Percentiles rank a stretch among this genome's conserved stretches.
phyloP scores from a whole-genome alignment of 495 filamentous ascomycete genomes.

The Talaromyces nanjingensis region DNA sequence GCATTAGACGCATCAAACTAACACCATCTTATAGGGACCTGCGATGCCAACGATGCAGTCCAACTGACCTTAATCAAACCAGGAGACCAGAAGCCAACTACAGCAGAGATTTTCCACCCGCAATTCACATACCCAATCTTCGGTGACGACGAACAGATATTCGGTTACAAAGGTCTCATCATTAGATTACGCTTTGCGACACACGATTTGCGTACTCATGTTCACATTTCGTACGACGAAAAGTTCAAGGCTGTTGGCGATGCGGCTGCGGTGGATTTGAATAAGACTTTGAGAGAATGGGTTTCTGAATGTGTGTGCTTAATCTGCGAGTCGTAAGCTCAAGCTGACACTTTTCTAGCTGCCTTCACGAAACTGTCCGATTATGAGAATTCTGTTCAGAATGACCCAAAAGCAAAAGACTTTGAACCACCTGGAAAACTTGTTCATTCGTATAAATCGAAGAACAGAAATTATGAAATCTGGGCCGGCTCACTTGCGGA shows the following conservation, averaged over 20 bases:
- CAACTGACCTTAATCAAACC: conserved; percentile 62
- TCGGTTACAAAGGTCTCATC: conserved; percentile 76
- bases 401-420: conserved; percentile 41
- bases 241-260: conserved; percentile 71
- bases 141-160: conserved; percentile 82
- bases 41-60: conserved; percentile 67
- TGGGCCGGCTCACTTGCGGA: conserved; percentile 54
- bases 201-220: conserved; percentile 69
- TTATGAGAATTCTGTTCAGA: conserved; percentile 52
- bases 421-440: conserved; percentile 57
- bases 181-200: conserved; percentile 74
- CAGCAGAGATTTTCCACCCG: conserved; percentile 65
- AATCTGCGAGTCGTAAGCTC: background rate
- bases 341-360: background rate
- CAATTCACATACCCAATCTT: conserved; percentile 89
- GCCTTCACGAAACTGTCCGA: conserved; percentile 54
- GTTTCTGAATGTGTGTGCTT: conserved; percentile 53
- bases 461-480: conserved; percentile 50
- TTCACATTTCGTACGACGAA: conserved; percentile 63
- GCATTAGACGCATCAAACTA: conserved; percentile 8
- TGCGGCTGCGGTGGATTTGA: conserved; percentile 59
- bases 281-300: conserved; percentile 56
- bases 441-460: conserved; percentile 42
- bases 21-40: conserved; percentile 52
- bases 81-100: conserved; percentile 44